phyloP scores from a whole-genome alignment of 345 rosid species.

The Populus nigra region DNA sequence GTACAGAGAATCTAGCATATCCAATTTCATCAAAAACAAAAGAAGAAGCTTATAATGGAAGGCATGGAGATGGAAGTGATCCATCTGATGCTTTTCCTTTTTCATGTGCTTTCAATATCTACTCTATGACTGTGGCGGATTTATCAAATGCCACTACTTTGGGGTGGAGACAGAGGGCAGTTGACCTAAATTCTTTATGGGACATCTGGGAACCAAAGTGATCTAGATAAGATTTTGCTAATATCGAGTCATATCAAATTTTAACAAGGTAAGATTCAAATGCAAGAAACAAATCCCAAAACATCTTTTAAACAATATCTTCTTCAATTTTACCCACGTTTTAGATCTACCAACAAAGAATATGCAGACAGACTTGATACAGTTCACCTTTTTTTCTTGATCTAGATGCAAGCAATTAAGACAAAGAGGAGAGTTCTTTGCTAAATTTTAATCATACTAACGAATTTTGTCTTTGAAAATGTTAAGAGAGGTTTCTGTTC shows the following conservation, averaged over 20 bases:
- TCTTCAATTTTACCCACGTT: neutral
- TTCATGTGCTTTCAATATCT: neutral
- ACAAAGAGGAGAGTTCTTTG: neutral
- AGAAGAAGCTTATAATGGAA: no score
- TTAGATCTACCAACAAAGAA: no score
- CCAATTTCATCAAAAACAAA: neutral
- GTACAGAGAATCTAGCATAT: neutral
- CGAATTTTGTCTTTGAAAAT: conserved; percentile 3
- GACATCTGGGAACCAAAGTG: conserved; percentile 7
- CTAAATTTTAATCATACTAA: neutral
- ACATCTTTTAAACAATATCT: neutral
- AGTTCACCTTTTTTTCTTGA: neutral
- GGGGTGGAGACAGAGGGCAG: conserved; percentile 30
- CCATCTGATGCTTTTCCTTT: neutral
- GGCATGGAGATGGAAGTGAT: neutral
- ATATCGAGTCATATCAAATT: neutral
- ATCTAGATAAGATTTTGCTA: neutral
- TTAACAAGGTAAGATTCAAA: neutral
- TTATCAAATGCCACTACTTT: conserved; percentile 32
- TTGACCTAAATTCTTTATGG: conserved; percentile 21
- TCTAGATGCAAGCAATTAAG: neutral
- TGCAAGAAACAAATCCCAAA: conserved; percentile 3
- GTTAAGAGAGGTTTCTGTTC: neutral
- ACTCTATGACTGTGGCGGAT: conserved; percentile 20
- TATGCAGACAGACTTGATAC: neutral